Conservation (phyloP, 2,329 filamentous ascomycete species). For the Alternaria conjuncta region DNA sequence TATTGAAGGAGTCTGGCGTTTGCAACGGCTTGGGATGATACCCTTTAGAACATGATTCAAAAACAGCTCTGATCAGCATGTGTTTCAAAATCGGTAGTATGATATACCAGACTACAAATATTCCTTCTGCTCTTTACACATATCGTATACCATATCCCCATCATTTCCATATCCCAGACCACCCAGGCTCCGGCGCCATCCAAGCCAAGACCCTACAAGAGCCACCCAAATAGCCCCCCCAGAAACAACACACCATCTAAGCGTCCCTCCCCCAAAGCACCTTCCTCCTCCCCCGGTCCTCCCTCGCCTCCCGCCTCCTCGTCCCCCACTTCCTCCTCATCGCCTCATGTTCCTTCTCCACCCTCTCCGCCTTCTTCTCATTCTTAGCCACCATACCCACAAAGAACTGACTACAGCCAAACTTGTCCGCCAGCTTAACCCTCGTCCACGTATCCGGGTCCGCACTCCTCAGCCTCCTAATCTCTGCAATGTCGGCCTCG, state of each 20-base stretch:
- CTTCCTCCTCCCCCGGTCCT: slow-evolving; percentile 66
- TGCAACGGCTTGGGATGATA: not conserved
- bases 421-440: slow-evolving; percentile 65
- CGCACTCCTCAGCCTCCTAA: slow-evolving; percentile 59
- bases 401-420: slow-evolving; percentile 68
- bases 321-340: slow-evolving; percentile 67
- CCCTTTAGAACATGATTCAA: not conserved
- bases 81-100: not conserved
- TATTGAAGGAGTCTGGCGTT: not conserved
- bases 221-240: not conserved
- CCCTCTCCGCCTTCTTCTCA: slow-evolving; percentile 49
- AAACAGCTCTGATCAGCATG: not conserved
- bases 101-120: not conserved
- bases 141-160: not conserved
- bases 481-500: slow-evolving; percentile 64
- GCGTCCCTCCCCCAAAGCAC: slow-evolving; percentile 66
- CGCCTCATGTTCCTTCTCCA: slow-evolving; percentile 58
- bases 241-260: slow-evolving; percentile 29
- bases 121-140: not conserved
- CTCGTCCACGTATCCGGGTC: slow-evolving; percentile 68
- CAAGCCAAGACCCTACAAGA: not conserved
- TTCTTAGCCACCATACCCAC: slow-evolving; percentile 64
- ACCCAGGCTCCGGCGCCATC: not conserved
- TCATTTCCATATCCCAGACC: not conserved
- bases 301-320: slow-evolving; percentile 65